These are phyloP conservation scores for Pyrenophora seminiperda DNA, from an alignment of 2,329 filamentous ascomycete genomes.

Conservation along the genomic window DNA sequence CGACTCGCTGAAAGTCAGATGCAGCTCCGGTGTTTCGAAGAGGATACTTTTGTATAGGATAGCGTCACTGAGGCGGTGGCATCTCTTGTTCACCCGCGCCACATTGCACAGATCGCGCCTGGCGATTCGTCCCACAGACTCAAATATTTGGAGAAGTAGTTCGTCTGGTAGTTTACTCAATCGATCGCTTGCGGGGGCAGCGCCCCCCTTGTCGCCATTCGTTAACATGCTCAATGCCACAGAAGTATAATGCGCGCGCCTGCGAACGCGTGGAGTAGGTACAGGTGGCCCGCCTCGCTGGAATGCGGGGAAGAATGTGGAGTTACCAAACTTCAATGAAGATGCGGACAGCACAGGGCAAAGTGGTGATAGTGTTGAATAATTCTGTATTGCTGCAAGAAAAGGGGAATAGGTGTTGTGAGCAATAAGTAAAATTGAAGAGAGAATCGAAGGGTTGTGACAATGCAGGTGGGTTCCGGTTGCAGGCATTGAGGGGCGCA, in stretches of 20 bases:
- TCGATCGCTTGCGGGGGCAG: constrained; percentile 12
- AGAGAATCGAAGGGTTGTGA: background rate
- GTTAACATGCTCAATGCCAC: constrained; percentile 2
- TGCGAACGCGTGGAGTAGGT: constrained; percentile 22
- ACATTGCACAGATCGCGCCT: constrained; percentile 38
- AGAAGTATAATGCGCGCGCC: background rate
- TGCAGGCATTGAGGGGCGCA: too few relatives aligned
- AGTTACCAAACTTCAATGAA: constrained; percentile 1
- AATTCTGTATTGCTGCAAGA: too few relatives aligned
- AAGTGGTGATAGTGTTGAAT: background rate
- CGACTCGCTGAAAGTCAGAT: constrained; percentile 43
- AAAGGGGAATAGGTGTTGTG: too few relatives aligned
- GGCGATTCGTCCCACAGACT: constrained; percentile 30
- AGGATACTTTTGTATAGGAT: constrained; percentile 41
- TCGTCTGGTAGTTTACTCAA: constrained; percentile 36
- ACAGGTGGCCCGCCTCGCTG: constrained; percentile 8
- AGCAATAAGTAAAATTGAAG: background rate
- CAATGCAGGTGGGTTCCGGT: too few relatives aligned
- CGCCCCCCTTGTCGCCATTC: constrained; percentile 3
- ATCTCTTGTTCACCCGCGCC: constrained; percentile 37
- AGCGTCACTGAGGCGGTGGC: constrained; percentile 39
- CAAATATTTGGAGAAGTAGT: constrained; percentile 40
- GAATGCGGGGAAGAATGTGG: constrained; percentile 16
- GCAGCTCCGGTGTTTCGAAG: constrained; percentile 39
- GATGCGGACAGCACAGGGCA: background rate